Conservation (phyloP, 1,139 yeast genomes). For the Hansenula sp. region DNA sequence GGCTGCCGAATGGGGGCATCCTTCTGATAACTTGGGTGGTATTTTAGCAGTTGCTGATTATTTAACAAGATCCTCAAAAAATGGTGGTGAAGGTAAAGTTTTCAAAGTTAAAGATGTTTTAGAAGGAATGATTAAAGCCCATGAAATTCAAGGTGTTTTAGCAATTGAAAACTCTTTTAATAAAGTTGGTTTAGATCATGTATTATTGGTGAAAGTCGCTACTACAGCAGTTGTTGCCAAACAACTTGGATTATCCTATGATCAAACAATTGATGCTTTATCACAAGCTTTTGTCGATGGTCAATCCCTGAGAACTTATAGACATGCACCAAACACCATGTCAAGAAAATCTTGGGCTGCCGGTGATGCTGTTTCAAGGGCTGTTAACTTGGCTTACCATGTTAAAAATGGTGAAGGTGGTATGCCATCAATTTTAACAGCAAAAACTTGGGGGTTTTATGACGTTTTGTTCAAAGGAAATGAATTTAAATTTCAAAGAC, state of each 20-base stretch:
- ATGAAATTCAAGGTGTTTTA: constrained; percentile 54
- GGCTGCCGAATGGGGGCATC: constrained; percentile 67
- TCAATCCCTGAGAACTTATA: constrained; percentile 51
- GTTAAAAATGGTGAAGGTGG: constrained; percentile 52
- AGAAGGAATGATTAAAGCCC: constrained; percentile 55
- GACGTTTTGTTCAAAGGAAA: constrained; percentile 52
- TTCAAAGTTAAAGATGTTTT: constrained; percentile 46
- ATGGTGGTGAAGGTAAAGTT: constrained; percentile 34
- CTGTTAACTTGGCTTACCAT: constrained; percentile 48
- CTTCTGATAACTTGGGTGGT: constrained; percentile 56
- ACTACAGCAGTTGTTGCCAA: constrained; percentile 56
- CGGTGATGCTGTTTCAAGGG: constrained; percentile 59
- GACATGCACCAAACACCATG: constrained; percentile 62
- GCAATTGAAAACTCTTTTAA: constrained; percentile 58
- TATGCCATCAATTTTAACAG: constrained; percentile 53
- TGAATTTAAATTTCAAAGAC: constrained; percentile 47
- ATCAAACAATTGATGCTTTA: constrained; percentile 49
- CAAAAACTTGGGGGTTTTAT: constrained; percentile 58
- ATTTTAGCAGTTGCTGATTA: constrained; percentile 55
- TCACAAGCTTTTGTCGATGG: constrained; percentile 62
- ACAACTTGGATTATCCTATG: constrained; percentile 42
- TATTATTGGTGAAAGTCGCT: constrained; percentile 54
- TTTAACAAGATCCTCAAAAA: constrained; percentile 43
- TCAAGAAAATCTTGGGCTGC: constrained; percentile 66
- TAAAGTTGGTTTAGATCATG: constrained; percentile 58